Evolutionary conservation across 2,329 filamentous ascomycete species (phyloP).

Genomic region (Tolypocladium inflatum): DNA sequence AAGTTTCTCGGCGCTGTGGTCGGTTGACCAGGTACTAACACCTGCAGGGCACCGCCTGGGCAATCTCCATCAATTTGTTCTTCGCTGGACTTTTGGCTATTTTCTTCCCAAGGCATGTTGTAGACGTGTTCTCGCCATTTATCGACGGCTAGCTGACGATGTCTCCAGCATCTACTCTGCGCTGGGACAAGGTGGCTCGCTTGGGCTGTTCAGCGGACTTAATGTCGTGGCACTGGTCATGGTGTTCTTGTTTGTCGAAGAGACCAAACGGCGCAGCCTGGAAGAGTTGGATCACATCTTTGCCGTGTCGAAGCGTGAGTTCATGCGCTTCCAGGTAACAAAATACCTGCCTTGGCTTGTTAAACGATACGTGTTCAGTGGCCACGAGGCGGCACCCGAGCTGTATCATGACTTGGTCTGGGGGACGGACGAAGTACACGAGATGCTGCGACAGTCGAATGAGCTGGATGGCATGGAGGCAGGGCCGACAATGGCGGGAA

Average conservation of each 20-base stretch:
- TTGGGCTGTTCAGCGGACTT: slow-evolving; percentile 36
- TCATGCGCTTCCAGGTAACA: slow-evolving; percentile 24
- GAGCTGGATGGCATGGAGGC: not conserved
- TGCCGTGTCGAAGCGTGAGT: slow-evolving; percentile 24
- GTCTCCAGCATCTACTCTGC: slow-evolving; percentile 10
- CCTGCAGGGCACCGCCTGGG: slow-evolving; percentile 32
- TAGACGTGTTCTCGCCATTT: not conserved
- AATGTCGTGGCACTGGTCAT: slow-evolving; percentile 36
- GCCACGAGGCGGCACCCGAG: slow-evolving; percentile 13
- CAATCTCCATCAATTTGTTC: slow-evolving; percentile 36
- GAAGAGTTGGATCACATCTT: slow-evolving; percentile 32
- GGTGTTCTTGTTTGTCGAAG: slow-evolving; percentile 33
- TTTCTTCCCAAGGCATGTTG: slow-evolving; percentile 22
- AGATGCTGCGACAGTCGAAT: not conserved
- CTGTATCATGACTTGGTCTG: slow-evolving; percentile 24
- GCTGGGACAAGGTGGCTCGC: slow-evolving; percentile 20
- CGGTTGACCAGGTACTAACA: slow-evolving; percentile 1
- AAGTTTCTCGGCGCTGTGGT: slow-evolving; percentile 1
- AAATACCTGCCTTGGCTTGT: slow-evolving; percentile 26
- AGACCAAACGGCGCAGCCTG: slow-evolving; percentile 29
- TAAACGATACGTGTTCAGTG: slow-evolving; percentile 13
- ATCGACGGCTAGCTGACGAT: not conserved
- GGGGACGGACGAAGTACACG: slow-evolving; percentile 7
- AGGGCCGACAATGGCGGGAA: not conserved
- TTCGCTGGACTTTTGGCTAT: slow-evolving; percentile 37